phyloP scores from a whole-genome alignment of 164 flowering plant genomes.

The Paratinospora sagittata region DNA sequence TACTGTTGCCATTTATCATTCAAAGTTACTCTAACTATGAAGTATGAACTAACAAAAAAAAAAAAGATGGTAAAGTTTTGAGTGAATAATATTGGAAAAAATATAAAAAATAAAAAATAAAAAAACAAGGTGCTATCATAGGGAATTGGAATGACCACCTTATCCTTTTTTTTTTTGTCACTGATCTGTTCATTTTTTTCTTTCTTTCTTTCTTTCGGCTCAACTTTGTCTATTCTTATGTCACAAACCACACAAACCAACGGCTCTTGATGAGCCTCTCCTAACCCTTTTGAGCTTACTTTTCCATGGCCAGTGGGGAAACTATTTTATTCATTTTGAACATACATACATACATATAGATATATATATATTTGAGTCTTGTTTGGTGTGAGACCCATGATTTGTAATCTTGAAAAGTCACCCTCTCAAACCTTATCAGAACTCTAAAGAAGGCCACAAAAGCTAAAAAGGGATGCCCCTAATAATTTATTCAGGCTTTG shows the following conservation, averaged over 20 bases:
- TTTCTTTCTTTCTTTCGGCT: constrained; percentile 37
- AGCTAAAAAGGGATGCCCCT: neutral
- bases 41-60: too few relatives aligned
- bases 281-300: neutral
- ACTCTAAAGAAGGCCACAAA: neutral
- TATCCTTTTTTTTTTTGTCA: constrained; percentile 32
- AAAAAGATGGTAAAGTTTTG: neutral
- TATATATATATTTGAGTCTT: too few relatives aligned
- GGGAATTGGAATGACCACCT: constrained; percentile 25
- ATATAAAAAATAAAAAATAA: too few relatives aligned
- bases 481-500: neutral
- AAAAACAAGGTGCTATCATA: constrained; percentile 5
- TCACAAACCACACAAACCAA: neutral
- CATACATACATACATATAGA: neutral
- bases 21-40: too few relatives aligned
- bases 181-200: constrained; percentile 27
- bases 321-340: constrained; percentile 3
- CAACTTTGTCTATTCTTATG: constrained; percentile 30
- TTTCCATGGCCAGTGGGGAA: neutral
- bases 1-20: too few relatives aligned
- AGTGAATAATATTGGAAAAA: too few relatives aligned
- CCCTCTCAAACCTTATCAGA: neutral
- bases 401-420: neutral
- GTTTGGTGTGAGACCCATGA: neutral
- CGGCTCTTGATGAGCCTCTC: constrained; percentile 3